Evolutionary conservation across 73 alveolate genomes (phyloP).

Genomic region (Loxodes magnus): DNA sequence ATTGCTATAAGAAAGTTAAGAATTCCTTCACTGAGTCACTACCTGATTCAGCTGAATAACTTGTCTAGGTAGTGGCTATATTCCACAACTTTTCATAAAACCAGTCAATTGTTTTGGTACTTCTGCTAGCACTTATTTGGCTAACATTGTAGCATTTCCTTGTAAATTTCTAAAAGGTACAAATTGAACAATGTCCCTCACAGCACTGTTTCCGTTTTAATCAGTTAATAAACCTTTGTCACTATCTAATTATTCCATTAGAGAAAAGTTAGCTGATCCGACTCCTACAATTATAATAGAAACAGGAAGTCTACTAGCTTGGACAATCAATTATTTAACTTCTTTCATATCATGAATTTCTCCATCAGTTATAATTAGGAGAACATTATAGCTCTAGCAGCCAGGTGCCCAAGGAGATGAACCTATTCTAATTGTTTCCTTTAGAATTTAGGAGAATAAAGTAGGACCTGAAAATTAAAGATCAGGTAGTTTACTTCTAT

Average conservation of each 20-base stretch:
- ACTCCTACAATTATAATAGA: slow-evolving; percentile 75
- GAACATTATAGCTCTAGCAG: slow-evolving; percentile 49
- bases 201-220: slow-evolving; percentile 51
- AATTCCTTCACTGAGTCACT: too few species aligned
- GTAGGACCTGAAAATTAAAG: slow-evolving; percentile 63
- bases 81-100: neutral
- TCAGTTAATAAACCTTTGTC: slow-evolving; percentile 60
- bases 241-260: slow-evolving; percentile 75
- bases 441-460: slow-evolving; percentile 40
- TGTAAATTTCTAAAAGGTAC: slow-evolving; percentile 55
- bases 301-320: slow-evolving; percentile 63
- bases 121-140: slow-evolving; percentile 69
- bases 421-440: slow-evolving; percentile 42
- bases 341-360: slow-evolving; percentile 76
- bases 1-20: too few species aligned
- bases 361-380: slow-evolving; percentile 92
- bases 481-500: slow-evolving; percentile 34
- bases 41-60: too few species aligned
- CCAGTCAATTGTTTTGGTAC: slow-evolving; percentile 52
- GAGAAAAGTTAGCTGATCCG: slow-evolving; percentile 63
- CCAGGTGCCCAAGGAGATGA: slow-evolving; percentile 21
- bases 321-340: slow-evolving; percentile 21
- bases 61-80: neutral
- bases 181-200: slow-evolving; percentile 75
- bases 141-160: slow-evolving; percentile 49